Evolutionary conservation across 129 eudicot species (phyloP).

Genomic region (Flaveria brownii): DNA sequence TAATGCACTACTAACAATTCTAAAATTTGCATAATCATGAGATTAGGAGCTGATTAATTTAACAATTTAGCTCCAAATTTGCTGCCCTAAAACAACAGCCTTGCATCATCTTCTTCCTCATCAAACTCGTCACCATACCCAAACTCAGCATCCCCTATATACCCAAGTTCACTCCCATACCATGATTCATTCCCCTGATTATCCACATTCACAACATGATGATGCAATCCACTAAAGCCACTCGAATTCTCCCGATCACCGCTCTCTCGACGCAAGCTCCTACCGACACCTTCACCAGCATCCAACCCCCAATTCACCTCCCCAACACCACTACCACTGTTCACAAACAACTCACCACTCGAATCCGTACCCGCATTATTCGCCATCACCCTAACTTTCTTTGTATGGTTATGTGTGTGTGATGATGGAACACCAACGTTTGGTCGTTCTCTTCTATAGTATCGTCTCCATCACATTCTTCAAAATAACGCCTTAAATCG

Average conservation of each 20-base stretch:
- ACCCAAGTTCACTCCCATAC: slow-evolving; percentile 94
- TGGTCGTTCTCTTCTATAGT: too few relatives aligned
- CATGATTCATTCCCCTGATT: slow-evolving; percentile 78
- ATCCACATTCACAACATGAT: slow-evolving; percentile 50
- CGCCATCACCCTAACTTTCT: slow-evolving; percentile 42
- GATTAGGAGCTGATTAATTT: not conserved
- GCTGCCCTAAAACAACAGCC: slow-evolving; percentile 75
- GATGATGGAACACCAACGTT: too few relatives aligned
- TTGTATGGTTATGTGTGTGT: too few relatives aligned
- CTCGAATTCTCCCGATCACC: slow-evolving; percentile 13
- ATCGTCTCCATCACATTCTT: too few relatives aligned
- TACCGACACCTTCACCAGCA: slow-evolving; percentile 53
- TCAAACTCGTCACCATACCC: slow-evolving; percentile 93
- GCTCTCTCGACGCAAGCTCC: slow-evolving; percentile 52
- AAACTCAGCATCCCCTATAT: slow-evolving; percentile 87
- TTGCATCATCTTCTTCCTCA: slow-evolving; percentile 82
- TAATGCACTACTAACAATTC: slow-evolving; percentile 1
- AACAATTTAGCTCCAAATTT: slow-evolving; percentile 80
- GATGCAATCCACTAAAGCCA: slow-evolving; percentile 38
- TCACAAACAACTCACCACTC: slow-evolving; percentile 87
- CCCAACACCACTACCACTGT: slow-evolving; percentile 41
- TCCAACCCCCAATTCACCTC: slow-evolving; percentile 82
- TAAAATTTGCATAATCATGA: not conserved
- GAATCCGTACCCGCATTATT: slow-evolving; percentile 77
- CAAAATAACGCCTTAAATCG: too few relatives aligned